Evolutionary conservation across 768 basidiomycete genomes (phyloP).

Genomic region (Rhizopogon salebrosus): DNA sequence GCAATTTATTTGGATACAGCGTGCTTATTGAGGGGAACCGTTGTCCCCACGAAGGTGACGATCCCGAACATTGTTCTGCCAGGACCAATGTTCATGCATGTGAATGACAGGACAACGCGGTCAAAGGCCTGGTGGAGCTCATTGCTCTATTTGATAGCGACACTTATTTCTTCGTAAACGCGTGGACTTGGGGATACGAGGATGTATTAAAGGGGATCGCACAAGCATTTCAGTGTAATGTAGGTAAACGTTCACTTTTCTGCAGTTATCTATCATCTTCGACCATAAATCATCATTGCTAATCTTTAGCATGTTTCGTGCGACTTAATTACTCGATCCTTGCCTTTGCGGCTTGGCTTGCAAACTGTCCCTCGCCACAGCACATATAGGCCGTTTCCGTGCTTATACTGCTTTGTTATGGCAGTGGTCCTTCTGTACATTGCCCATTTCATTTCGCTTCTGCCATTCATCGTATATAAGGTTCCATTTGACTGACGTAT

Average conservation of each 20-base stretch:
- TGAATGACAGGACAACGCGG: slow-evolving; percentile 52
- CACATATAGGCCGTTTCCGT: not conserved
- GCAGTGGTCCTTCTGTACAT: not conserved
- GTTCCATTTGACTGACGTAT: not conserved
- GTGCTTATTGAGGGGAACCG: slow-evolving; percentile 44
- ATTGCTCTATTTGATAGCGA: slow-evolving; percentile 61
- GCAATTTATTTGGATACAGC: slow-evolving; percentile 85
- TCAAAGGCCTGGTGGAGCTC: slow-evolving; percentile 59
- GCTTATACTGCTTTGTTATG: not conserved
- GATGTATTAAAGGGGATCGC: slow-evolving; percentile 78
- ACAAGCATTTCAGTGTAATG: slow-evolving; percentile 57
- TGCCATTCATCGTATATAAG: slow-evolving; percentile 4
- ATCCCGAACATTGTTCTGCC: not conserved
- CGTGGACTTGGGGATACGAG: slow-evolving; percentile 98
- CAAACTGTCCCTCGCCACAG: not conserved
- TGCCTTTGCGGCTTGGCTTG: not conserved
- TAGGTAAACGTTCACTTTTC: slow-evolving; percentile 19
- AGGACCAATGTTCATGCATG: slow-evolving; percentile 7
- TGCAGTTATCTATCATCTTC: not conserved
- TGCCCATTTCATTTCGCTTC: not conserved
- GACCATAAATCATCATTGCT: not conserved
- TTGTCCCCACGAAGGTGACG: slow-evolving; percentile 58
- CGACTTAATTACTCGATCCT: not conserved
- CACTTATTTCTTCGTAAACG: slow-evolving; percentile 82
- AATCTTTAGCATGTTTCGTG: not conserved